phyloP scores from a whole-genome alignment of 1,139 yeast species.

The Kodamaea anthophila region DNA sequence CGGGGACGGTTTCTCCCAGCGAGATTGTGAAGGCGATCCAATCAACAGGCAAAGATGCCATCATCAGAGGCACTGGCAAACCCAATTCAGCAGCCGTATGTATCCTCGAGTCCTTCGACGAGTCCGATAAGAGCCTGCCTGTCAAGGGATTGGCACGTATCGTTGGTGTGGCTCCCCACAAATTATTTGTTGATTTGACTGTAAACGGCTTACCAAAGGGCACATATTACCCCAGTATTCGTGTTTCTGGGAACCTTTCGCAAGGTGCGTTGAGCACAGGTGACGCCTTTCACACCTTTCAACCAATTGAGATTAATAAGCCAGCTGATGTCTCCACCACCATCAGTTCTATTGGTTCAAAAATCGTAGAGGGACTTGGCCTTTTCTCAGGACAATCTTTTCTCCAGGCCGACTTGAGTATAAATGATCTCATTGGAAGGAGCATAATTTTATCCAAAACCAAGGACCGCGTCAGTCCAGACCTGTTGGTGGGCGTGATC shows the following conservation, averaged over 20 bases:
- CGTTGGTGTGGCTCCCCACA: slow-evolving; percentile 53
- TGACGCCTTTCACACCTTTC: slow-evolving; percentile 37
- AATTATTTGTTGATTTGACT: slow-evolving; percentile 68
- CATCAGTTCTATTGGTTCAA: slow-evolving; percentile 35
- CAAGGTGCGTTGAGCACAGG: slow-evolving; percentile 73
- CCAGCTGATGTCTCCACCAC: slow-evolving; percentile 30
- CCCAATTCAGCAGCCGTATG: slow-evolving; percentile 91
- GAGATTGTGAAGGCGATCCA: slow-evolving; percentile 60
- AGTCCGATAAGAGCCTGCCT: slow-evolving; percentile 44
- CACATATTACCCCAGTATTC: slow-evolving; percentile 60
- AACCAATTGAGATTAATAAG: slow-evolving; percentile 34
- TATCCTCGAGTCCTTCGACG: slow-evolving; percentile 68
- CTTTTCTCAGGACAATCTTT: slow-evolving; percentile 58
- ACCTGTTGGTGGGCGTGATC: slow-evolving; percentile 73
- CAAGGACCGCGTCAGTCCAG: slow-evolving; percentile 31
- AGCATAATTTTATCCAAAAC: slow-evolving; percentile 57
- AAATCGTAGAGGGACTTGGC: slow-evolving; percentile 14
- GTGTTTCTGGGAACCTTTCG: slow-evolving; percentile 70
- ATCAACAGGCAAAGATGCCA: slow-evolving; percentile 76
- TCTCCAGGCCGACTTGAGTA: slow-evolving; percentile 49
- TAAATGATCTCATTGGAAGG: slow-evolving; percentile 72
- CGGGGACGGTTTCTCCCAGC: slow-evolving; percentile 67
- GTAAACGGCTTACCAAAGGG: slow-evolving; percentile 65
- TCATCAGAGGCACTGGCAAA: slow-evolving; percentile 84
- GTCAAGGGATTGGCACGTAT: slow-evolving; percentile 86